Conservation (phyloP, 495 filamentous ascomycete genomes). For the Neurospora africana region DNA sequence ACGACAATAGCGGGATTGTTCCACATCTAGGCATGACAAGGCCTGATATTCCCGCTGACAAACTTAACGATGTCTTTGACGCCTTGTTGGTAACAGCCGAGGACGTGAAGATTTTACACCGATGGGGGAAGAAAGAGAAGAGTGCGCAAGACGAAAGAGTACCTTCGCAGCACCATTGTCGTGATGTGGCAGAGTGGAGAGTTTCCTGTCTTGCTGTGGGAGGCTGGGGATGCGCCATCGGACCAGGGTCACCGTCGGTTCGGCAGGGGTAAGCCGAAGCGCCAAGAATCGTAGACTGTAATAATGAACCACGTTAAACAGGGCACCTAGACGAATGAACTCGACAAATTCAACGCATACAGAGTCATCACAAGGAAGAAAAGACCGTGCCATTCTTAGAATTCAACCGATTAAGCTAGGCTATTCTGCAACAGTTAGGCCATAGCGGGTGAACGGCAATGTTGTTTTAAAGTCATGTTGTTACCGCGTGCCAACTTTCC, state of each 20-base stretch:
- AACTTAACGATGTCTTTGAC: background rate
- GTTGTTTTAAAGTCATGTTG: background rate
- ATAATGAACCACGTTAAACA: background rate
- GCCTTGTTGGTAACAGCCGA: background rate
- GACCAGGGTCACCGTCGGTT: background rate
- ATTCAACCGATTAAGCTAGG: background rate
- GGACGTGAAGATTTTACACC: background rate
- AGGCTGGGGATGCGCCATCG: background rate
- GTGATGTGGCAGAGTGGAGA: background rate
- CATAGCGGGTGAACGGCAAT: background rate
- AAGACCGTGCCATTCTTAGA: background rate
- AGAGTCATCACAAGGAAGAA: background rate
- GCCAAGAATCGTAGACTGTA: background rate
- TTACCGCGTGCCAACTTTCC: background rate
- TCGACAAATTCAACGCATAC: background rate
- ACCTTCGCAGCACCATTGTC: background rate
- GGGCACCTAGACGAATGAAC: background rate
- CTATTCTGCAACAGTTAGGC: background rate
- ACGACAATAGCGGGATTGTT: background rate
- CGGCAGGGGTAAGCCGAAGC: background rate
- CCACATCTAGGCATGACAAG: background rate
- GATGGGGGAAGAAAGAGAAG: background rate
- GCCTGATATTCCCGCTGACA: background rate
- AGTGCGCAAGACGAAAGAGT: background rate
- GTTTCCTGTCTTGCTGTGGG: background rate